Conservation (phyloP, 2,329 filamentous ascomycete species). For the Dothiorella sarmentorum region DNA sequence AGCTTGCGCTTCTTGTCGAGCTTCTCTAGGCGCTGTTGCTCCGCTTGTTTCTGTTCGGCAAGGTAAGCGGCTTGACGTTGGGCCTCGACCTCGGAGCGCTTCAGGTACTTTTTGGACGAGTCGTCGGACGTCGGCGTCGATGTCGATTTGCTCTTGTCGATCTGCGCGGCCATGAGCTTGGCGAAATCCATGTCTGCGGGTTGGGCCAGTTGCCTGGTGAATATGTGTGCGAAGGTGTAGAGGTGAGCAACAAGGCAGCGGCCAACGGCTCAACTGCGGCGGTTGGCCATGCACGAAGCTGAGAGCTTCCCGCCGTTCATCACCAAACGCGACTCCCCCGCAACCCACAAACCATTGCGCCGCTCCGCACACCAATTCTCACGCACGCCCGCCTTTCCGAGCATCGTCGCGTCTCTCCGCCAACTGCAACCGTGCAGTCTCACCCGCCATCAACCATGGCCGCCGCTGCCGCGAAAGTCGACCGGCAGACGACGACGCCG, state of each 20-base stretch:
- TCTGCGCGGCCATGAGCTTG: slow-evolving; percentile 86
- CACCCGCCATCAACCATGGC: background rate
- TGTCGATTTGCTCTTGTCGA: slow-evolving; percentile 71
- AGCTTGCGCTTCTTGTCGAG: slow-evolving; percentile 77
- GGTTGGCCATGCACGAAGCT: too few relatives aligned
- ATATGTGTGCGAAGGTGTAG: background rate
- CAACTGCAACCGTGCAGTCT: background rate
- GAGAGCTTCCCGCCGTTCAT: background rate
- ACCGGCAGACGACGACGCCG: slow-evolving; percentile 69
- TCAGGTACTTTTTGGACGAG: slow-evolving; percentile 65
- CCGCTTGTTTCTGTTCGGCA: slow-evolving; percentile 73
- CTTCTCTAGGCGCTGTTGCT: slow-evolving; percentile 67
- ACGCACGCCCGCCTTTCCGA: background rate
- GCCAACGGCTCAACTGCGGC: background rate
- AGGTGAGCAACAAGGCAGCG: background rate
- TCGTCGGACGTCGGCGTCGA: slow-evolving; percentile 28
- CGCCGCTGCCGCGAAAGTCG: slow-evolving; percentile 48
- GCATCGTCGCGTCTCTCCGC: background rate
- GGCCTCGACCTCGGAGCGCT: slow-evolving; percentile 81
- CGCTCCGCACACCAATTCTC: background rate
- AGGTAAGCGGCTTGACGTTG: slow-evolving; percentile 75
- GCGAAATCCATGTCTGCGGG: slow-evolving; percentile 79
- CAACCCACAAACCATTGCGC: slow-evolving; percentile 6
- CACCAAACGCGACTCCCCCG: background rate
- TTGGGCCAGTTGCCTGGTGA: background rate